phyloP scores from a whole-genome alignment of 2,329 filamentous ascomycete species.

The Scedosporium aurantiacum region DNA sequence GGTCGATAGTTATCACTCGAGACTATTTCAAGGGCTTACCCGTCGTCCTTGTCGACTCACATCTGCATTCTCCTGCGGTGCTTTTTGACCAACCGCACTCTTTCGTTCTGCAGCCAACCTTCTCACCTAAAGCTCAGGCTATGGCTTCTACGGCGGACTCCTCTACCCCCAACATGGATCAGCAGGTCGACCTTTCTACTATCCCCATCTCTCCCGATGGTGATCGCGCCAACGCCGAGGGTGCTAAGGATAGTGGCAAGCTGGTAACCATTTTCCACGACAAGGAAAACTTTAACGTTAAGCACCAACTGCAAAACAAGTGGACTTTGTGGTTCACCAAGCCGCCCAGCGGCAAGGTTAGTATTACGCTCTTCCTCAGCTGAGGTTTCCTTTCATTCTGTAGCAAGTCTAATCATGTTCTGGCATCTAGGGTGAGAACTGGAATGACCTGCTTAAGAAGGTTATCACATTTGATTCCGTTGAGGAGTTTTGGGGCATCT shows the following conservation, averaged over 20 bases:
- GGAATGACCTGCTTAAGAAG: slow-evolving; percentile 96
- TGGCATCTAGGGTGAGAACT: slow-evolving; percentile 74
- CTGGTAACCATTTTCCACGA: slow-evolving; percentile 94
- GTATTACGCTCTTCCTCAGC: slow-evolving; percentile 14
- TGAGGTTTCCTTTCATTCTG: not conserved
- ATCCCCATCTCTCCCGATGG: slow-evolving; percentile 57
- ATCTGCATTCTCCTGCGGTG: not conserved
- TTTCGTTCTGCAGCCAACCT: not conserved
- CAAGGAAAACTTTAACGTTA: slow-evolving; percentile 98
- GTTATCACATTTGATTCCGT: slow-evolving; percentile 98
- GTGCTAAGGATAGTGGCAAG: slow-evolving; percentile 41
- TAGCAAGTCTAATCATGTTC: slow-evolving; percentile 13
- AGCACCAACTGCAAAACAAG: slow-evolving; percentile 92
- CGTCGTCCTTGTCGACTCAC: not conserved
- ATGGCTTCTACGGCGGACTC: slow-evolving; percentile 24
- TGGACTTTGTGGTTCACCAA: slow-evolving; percentile 99
- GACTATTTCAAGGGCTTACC: not conserved
- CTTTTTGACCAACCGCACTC: not conserved
- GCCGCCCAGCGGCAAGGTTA: slow-evolving; percentile 86
- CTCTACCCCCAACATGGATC: slow-evolving; percentile 23
- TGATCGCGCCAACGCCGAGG: slow-evolving; percentile 35
- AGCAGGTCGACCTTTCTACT: slow-evolving; percentile 56
- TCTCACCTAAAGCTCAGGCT: not conserved
- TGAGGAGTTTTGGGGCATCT: slow-evolving; percentile 99
- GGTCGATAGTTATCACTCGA: not conserved